Evolutionary conservation across 2,329 filamentous ascomycete species (phyloP).

Genomic region (Arthrobotrys musiformis): DNA sequence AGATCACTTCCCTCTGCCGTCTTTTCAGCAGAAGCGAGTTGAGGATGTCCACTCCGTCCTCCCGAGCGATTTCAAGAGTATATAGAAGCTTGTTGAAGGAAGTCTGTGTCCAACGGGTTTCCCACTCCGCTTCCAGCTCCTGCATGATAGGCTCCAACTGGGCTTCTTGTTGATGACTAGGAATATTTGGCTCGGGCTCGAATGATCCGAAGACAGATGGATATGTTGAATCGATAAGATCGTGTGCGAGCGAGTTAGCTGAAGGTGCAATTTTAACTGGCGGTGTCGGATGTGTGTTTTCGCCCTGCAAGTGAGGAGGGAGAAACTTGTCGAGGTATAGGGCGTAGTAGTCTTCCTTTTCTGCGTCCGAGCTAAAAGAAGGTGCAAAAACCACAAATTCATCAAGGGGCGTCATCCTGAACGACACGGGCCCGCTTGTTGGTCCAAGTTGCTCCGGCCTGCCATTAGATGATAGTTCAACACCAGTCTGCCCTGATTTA

Average conservation of each 20-base stretch:
- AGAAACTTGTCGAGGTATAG: slow-evolving; percentile 50
- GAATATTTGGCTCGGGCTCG: background rate
- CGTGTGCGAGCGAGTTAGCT: background rate
- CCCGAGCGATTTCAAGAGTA: slow-evolving; percentile 51
- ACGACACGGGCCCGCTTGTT: slow-evolving; percentile 5
- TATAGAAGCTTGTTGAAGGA: slow-evolving; percentile 46
- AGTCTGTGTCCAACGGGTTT: slow-evolving; percentile 26
- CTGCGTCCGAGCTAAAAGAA: slow-evolving; percentile 12
- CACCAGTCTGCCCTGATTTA: background rate
- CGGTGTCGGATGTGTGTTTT: slow-evolving; percentile 39
- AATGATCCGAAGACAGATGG: slow-evolving; percentile 34
- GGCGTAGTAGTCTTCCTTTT: slow-evolving; percentile 50
- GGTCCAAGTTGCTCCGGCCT: background rate
- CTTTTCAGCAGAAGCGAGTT: slow-evolving; percentile 39
- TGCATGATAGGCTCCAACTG: slow-evolving; percentile 16
- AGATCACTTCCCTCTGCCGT: slow-evolving; percentile 41
- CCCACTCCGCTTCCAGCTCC: slow-evolving; percentile 43
- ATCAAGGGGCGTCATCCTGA: slow-evolving; percentile 22
- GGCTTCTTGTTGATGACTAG: background rate
- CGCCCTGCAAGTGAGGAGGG: slow-evolving; percentile 37
- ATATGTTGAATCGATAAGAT: slow-evolving; percentile 36
- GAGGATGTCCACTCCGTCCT: slow-evolving; percentile 47
- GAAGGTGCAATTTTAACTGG: slow-evolving; percentile 13
- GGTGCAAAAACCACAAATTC: slow-evolving; percentile 50
- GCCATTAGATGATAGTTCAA: background rate